Percentiles rank a stretch among this genome's conserved stretches.
These are phyloP conservation scores for Ogataea paraovalis DNA, from an alignment of 805 yeast species.

Conservation along the genomic window DNA sequence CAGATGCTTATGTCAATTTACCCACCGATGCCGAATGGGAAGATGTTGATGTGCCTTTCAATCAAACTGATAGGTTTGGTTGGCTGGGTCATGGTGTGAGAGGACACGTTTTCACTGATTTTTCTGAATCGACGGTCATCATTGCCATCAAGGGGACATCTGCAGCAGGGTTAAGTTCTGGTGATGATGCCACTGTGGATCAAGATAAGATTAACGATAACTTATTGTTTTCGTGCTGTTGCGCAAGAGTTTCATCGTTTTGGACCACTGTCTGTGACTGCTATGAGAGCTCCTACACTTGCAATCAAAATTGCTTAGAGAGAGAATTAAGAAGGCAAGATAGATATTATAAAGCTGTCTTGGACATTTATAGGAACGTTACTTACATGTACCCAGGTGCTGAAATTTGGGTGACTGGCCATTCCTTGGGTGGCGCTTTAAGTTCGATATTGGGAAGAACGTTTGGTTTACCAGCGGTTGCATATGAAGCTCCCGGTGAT, in stretches of 20 bases:
- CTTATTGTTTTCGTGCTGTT: constrained; percentile 87
- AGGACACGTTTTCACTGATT: constrained; percentile 80
- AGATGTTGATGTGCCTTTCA: constrained; percentile 47
- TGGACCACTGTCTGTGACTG: constrained; percentile 98
- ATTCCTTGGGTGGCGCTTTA: constrained; percentile 89
- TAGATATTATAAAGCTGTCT: constrained; percentile 73
- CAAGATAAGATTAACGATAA: constrained; percentile 87
- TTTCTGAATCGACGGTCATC: constrained; percentile 55
- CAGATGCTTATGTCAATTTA: constrained; percentile 81
- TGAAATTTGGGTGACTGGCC: constrained; percentile 89
- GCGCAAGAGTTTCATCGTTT: constrained; percentile 84
- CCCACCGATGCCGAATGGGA: constrained; percentile 86
- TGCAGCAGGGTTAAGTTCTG: constrained; percentile 62
- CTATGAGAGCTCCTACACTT: constrained; percentile 74
- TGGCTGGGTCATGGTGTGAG: constrained; percentile 85
- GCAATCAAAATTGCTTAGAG: constrained; percentile 85
- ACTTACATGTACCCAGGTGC: constrained; percentile 61
- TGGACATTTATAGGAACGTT: constrained; percentile 75
- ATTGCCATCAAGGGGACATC: constrained; percentile 89
- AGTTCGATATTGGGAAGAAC: constrained; percentile 82
- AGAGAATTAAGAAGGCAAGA: constrained; percentile 68
- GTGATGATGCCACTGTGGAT: constrained; percentile 59
- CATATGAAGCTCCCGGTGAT: constrained; percentile 94
- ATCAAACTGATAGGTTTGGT: constrained; percentile 63
- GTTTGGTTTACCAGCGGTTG: constrained; percentile 82